Base-by-base conservation (phyloP, 73 alveolate genomes). In the Blepharisma stoltei region DNA sequence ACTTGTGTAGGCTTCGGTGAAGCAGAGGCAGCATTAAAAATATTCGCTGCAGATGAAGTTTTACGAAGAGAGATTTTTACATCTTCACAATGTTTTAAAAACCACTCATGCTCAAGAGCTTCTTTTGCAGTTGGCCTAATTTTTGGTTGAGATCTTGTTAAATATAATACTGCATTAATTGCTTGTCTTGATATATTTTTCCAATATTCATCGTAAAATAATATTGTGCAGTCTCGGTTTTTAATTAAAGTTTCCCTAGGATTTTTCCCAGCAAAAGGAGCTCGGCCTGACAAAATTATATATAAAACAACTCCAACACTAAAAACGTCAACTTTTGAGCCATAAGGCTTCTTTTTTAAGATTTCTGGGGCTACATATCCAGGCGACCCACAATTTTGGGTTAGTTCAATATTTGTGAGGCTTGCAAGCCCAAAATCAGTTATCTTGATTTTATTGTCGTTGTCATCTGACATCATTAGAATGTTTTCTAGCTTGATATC, bases 331-430 rank as follows among this genome's bases (percentile, higher is more conserved):
- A 81, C 77, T 71, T 83, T 86, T 32, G 7, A 55, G 70, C 77
- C 84, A 20, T 85, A 83, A 37, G 80, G 68, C 18, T 70, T 70
- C 25, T 87, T 85, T 54, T 81, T 18, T 32, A 88, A 52, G 79
- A 88, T 87, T 54, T 88, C 95, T 0, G 95, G 95, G 52, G 91
- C 89, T 50, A 88, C 90, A 80, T 84, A 88, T 70, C 90, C 85
- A 6, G 95, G 95, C 32, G 91, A 71, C 11, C 95, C 95, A 81
- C 95, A 88, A 71, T 84, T 85, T 69, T 71, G 66, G 25, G 52
- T 47, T 43, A 84, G 82, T 37, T 86, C 75, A 49, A 69, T 81
- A 41, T 82, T 75, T 44, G 75, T 69, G 20, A 70, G 54, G 68
- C 79, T 65, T 41, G 90, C 90, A 43, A 83, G 41, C 43, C 86